phyloP scores from a whole-genome alignment of 768 basidiomycete genomes.

The Hemileccinum impolitum region DNA sequence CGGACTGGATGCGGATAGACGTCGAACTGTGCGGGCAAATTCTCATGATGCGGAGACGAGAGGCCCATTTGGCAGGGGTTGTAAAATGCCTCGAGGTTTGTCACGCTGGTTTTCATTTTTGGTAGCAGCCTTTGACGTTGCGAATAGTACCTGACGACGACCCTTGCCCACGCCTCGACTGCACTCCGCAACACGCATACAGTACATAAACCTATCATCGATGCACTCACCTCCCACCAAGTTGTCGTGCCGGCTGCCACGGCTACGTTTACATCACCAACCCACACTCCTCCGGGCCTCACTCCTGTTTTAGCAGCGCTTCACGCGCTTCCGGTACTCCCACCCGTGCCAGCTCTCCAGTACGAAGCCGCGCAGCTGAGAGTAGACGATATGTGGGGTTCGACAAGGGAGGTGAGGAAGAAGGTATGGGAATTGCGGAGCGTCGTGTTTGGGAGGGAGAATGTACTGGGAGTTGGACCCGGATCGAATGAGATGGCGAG shows the following conservation, averaged over 20 bases:
- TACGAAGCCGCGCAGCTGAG: conserved; percentile 73
- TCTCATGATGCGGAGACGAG: conserved; percentile 64
- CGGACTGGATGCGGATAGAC: conserved; percentile 72
- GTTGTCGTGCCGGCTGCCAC: neutral
- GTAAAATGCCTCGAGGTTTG: conserved; percentile 54
- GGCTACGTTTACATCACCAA: neutral
- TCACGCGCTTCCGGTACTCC: conserved; percentile 33
- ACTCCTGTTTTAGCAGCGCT: conserved; percentile 28
- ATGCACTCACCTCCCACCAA: conserved; percentile 37
- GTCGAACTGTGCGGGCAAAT: conserved; percentile 76
- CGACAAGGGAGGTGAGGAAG: conserved; percentile 54
- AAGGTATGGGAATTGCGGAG: conserved; percentile 65
- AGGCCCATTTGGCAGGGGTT: conserved; percentile 65
- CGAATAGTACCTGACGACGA: conserved; percentile 46
- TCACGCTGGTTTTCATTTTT: conserved; percentile 5
- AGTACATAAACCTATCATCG: conserved; percentile 45
- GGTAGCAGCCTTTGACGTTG: conserved; percentile 6
- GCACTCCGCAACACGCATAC: conserved; percentile 59
- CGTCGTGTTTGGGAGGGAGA: conserved; percentile 65
- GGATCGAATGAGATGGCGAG: conserved; percentile 41
- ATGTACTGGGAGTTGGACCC: conserved; percentile 34
- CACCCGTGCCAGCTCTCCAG: conserved; percentile 42
- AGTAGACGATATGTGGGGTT: conserved; percentile 64
- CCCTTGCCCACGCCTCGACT: conserved; percentile 53
- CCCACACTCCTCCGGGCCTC: conserved; percentile 4